Percentiles rank a stretch among this genome's conserved stretches.
These are phyloP conservation scores for Mortierella sp. DNA, from an alignment of 371 early-diverging fungal species.

Conservation along the genomic window DNA sequence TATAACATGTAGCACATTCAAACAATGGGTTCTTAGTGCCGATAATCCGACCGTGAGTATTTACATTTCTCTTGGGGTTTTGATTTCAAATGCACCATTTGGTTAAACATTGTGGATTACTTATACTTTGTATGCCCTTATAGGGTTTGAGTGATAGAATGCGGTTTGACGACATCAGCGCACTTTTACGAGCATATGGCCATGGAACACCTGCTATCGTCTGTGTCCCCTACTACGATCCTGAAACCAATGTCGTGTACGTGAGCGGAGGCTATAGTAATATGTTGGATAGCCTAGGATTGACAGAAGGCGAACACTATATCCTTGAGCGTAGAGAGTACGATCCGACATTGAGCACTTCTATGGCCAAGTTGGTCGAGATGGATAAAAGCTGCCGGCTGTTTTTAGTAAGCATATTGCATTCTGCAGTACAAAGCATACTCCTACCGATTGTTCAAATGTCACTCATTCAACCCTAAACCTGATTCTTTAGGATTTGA, in stretches of 20 bases:
- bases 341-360: slow-evolving; percentile 21
- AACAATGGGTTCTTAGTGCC: slow-evolving; percentile 34
- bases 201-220: slow-evolving; percentile 31
- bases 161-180: slow-evolving; percentile 31
- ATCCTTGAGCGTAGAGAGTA: slow-evolving; percentile 43
- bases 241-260: slow-evolving; percentile 22
- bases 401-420: slow-evolving; percentile 26
- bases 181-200: slow-evolving; percentile 20
- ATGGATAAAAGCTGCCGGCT: slow-evolving; percentile 26
- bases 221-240: slow-evolving; percentile 19
- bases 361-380: slow-evolving; percentile 30
- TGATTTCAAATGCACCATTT: neutral
- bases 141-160: slow-evolving; percentile 33
- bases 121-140: neutral
- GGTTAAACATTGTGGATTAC: neutral
- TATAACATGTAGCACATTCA: slow-evolving; percentile 9
- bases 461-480: neutral
- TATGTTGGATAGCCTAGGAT: slow-evolving; percentile 22
- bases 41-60: slow-evolving; percentile 23
- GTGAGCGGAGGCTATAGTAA: slow-evolving; percentile 29
- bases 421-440: neutral
- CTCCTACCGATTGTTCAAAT: neutral
- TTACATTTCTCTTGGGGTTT: neutral
- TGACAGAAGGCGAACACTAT: slow-evolving; percentile 23
- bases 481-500: slow-evolving; percentile 25